Percentiles rank a stretch among this genome's conserved stretches.
These are phyloP conservation scores for Xylaria sp. DNA, from an alignment of 2,329 filamentous ascomycete species.

Conservation along the genomic window DNA sequence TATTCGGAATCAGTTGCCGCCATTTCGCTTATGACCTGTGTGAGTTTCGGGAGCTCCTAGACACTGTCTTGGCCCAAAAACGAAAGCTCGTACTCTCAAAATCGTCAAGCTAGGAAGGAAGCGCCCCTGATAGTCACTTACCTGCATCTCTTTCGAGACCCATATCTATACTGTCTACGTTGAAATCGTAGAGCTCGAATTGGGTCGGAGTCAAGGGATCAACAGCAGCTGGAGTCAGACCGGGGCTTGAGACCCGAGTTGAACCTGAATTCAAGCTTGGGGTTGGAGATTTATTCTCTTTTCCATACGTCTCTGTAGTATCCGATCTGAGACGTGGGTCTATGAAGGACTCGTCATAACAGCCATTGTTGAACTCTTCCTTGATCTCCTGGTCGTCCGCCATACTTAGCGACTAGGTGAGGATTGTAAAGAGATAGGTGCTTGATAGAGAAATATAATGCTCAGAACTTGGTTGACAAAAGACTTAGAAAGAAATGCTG, in stretches of 20 bases:
- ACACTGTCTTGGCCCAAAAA: background rate
- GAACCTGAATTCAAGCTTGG: background rate
- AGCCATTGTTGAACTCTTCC: constrained; percentile 19
- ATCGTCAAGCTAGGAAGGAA: background rate
- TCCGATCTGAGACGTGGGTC: constrained; percentile 28
- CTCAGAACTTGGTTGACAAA: background rate
- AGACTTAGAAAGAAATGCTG: background rate
- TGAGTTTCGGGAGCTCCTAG: no score
- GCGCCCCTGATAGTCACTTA: background rate
- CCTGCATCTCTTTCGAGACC: background rate
- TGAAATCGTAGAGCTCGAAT: background rate
- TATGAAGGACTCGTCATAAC: constrained; percentile 32
- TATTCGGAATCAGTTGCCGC: background rate
- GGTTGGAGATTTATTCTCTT: background rate
- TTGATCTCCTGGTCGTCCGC: constrained; percentile 24
- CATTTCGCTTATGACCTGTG: background rate
- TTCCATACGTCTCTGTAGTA: background rate
- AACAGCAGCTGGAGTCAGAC: background rate
- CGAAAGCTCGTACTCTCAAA: background rate
- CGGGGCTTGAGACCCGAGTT: background rate
- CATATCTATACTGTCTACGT: background rate
- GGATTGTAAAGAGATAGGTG: background rate
- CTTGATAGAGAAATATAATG: background rate
- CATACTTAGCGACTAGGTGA: constrained; percentile 17
- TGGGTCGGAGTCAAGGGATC: background rate